A percentile compares a stretch with the other conserved stretches of the same genome.
Evolutionary conservation across 2,329 filamentous ascomycete species (phyloP).

Genomic region (Botrytis tulipae): DNA sequence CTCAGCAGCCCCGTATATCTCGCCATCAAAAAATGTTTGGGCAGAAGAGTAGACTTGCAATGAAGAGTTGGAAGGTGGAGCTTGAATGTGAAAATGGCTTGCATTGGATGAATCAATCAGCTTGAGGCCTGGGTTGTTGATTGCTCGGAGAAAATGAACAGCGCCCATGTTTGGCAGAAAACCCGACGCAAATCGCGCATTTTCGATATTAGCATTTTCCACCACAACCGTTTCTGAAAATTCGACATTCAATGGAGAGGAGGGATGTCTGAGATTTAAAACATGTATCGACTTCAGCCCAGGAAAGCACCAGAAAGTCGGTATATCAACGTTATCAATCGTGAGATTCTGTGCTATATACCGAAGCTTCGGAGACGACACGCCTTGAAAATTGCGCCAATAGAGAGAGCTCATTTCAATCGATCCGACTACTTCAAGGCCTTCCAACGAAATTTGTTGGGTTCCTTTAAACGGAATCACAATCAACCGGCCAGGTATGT

Average conservation of each 20-base stretch:
- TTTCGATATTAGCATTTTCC: background rate
- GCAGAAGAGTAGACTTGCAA: background rate
- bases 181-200: background rate
- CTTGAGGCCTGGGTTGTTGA: background rate
- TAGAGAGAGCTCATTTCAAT: background rate
- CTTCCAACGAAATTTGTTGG: background rate
- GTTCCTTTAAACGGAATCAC: no score
- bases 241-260: background rate
- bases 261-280: background rate
- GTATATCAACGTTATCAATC: background rate
- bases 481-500: background rate
- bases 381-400: no score
- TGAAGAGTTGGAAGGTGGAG: background rate
- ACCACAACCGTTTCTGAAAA: background rate
- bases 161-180: background rate
- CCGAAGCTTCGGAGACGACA: background rate
- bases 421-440: background rate
- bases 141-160: background rate
- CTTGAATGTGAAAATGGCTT: background rate
- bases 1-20: background rate
- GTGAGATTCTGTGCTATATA: background rate
- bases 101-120: background rate
- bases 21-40: background rate
- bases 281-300: rapidly evolving
- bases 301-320: background rate